Conservation (phyloP, 2,329 filamentous ascomycete species). For the Diaporthe sp. region DNA sequence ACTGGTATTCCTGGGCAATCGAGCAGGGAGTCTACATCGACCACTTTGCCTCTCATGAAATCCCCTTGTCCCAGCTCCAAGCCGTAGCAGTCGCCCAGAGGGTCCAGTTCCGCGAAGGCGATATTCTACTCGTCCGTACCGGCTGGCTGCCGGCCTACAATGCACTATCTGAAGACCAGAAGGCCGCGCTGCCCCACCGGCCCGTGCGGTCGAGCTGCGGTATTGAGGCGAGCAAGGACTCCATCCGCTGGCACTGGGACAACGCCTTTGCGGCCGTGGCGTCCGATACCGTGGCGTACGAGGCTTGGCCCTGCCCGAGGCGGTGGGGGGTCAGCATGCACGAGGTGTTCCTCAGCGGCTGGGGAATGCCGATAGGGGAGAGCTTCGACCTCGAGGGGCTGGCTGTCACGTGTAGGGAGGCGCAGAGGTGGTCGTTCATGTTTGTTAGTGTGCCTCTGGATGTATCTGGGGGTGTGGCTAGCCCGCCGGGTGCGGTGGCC, state of each 20-base stretch:
- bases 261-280: constrained; percentile 75
- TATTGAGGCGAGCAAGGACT: constrained; percentile 7
- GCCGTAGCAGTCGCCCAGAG: not conserved
- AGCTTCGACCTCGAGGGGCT: constrained; percentile 49
- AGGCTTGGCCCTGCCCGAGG: constrained; percentile 64
- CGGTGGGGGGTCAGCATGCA: constrained; percentile 40
- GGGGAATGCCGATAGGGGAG: constrained; percentile 49
- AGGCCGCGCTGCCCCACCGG: not conserved
- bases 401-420: constrained; percentile 44
- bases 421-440: constrained; percentile 48
- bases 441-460: constrained; percentile 43
- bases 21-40: not conserved
- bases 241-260: constrained; percentile 73
- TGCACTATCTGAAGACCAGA: not conserved
- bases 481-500: constrained; percentile 21
- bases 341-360: constrained; percentile 47
- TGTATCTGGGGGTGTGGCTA: constrained; percentile 28
- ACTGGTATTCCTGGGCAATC: constrained; percentile 1
- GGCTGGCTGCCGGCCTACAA: constrained; percentile 8
- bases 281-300: constrained; percentile 74
- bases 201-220: constrained; percentile 2
- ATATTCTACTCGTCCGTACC: constrained; percentile 12
- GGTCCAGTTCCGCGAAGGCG: not conserved
- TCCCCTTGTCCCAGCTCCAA: constrained; percentile 15
- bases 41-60: not conserved